These are phyloP conservation scores for Ilex aquifolium DNA, from an alignment of 257 asterid species.

Conservation along the genomic window DNA sequence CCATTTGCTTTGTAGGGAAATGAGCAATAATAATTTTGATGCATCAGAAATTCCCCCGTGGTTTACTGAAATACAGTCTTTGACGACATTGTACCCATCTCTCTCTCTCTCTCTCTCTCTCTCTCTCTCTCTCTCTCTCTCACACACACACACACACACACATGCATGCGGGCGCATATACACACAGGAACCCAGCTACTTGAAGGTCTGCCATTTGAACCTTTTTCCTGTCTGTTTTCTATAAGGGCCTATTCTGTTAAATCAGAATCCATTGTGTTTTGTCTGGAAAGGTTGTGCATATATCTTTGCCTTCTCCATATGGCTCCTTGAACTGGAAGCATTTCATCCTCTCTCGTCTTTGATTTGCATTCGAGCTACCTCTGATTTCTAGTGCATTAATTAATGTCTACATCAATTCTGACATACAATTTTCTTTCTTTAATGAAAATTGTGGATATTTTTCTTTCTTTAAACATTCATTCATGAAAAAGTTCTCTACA, in stretches of 20 bases:
- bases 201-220: too few species aligned
- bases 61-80: slow-evolving; percentile 19
- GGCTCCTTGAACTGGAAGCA: too few species aligned
- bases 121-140: slow-evolving; percentile 20
- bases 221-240: too few species aligned
- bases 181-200: too few species aligned
- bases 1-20: slow-evolving; percentile 56
- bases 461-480: background rate
- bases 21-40: slow-evolving; percentile 75
- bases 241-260: too few species aligned
- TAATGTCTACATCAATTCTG: too few species aligned
- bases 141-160: background rate
- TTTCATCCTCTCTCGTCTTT: too few species aligned
- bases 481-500: background rate
- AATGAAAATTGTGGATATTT: background rate
- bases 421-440: background rate
- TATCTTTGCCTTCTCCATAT: too few species aligned
- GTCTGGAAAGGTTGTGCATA: too few species aligned
- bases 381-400: too few species aligned
- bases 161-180: background rate
- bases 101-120: slow-evolving; percentile 36
- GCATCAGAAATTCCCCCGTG: slow-evolving; percentile 54
- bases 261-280: too few species aligned
- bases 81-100: background rate
- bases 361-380: too few species aligned